Conservation (phyloP, 2,329 filamentous ascomycete species). For the Coniochaeta prunicola region DNA sequence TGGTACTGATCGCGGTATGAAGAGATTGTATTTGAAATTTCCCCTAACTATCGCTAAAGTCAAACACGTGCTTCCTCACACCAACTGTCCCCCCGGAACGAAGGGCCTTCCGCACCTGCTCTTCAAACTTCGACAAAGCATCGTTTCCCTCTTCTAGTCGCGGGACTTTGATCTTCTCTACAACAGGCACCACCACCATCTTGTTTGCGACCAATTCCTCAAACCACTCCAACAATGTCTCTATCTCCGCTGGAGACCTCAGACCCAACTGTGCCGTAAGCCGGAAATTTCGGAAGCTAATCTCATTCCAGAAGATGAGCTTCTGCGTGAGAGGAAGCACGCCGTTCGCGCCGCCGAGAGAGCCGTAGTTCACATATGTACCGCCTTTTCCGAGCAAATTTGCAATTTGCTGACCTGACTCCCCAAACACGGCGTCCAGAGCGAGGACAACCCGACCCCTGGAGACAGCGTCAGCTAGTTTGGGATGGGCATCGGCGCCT, state of each 20-base stretch:
- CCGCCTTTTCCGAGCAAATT: conserved; percentile 8
- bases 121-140: background rate
- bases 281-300: background rate
- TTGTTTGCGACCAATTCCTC: background rate
- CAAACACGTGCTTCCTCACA: background rate
- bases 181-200: background rate
- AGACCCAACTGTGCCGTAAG: background rate
- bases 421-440: conserved; percentile 12
- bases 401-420: conserved; percentile 7
- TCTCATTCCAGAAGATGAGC: background rate
- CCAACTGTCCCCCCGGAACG: background rate
- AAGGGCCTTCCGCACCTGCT: background rate
- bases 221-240: conserved; percentile 1
- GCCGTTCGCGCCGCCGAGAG: conserved; percentile 5
- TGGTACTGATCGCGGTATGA: background rate
- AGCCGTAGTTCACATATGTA: conserved; percentile 12
- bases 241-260: background rate
- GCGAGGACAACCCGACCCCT: conserved; percentile 8
- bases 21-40: background rate
- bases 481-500: background rate
- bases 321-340: background rate
- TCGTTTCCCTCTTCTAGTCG: background rate
- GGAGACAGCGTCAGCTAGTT: background rate
- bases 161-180: background rate
- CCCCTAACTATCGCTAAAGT: background rate